Evolutionary conservation across 257 asterid species (phyloP), one percentile per base, ranked within the genome.

Genomic region (Fraxinus excelsior): DNA sequence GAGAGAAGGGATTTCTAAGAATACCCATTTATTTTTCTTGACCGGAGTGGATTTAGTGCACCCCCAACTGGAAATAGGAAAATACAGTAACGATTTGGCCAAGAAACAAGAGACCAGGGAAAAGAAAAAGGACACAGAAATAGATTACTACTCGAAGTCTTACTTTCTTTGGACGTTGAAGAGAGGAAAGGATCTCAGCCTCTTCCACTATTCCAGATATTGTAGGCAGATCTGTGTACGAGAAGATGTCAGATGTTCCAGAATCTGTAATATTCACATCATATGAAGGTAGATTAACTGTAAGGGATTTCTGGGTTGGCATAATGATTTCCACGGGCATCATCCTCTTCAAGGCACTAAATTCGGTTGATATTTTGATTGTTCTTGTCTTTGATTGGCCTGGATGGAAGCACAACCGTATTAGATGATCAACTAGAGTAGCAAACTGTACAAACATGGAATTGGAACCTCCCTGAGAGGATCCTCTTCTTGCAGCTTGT

Each of bases 131-230:
- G 31, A 38, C 60, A 70, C 34, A 68, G 71, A 53, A 44, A 66
- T 44, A 68, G 23, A 81, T 69, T 49, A 42, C 58, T 66, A 76
- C 65, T 58, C 5, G 62, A 40, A 35, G 75, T 53, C 91, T 84
- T 89, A 93, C 99, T 85, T 95, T 93, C 88, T 95, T 95, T 51
- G 99, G 99, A 53, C 96, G 90, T 75, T 95, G 99, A 77, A 95
- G 99, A 1, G 99, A 93, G 79, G 99, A 89, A 81, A 95, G 99
- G 84, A 93, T 86, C 79, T 93, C 99, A 82, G 97, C 99, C 85
- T 95, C 99, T 76, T 95, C 99, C 32, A 92, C 83, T 74, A 95
- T 95, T 71, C 99, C 98, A 37, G 96, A 86, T 79, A 95, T 93
- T 35, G 97, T 90, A 46, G 97, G 99, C 79, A 95, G 91, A 81